A percentile compares a stretch with the other conserved stretches of the same genome.
phyloP scores from a whole-genome alignment of 2,329 filamentous ascomycete species.

The Lachnellula occidentalis region DNA sequence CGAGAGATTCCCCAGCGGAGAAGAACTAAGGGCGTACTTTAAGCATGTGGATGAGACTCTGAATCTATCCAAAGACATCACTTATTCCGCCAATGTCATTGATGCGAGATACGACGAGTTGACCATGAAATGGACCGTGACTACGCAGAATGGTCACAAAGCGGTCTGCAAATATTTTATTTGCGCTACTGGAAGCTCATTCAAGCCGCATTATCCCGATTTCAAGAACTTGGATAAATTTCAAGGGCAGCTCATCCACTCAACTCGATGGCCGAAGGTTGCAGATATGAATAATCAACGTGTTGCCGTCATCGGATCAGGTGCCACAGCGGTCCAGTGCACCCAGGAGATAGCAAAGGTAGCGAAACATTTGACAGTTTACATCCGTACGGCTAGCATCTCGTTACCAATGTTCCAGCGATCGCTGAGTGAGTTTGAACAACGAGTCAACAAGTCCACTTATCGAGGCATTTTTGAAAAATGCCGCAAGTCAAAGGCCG shows the following conservation, averaged over 20 bases:
- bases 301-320: conserved; percentile 49
- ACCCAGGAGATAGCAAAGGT: conserved; percentile 27
- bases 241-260: conserved; percentile 20
- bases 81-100: conserved; percentile 11
- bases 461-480: too few species aligned
- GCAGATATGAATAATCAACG: conserved; percentile 16
- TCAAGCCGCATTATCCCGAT: conserved; percentile 21
- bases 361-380: conserved; percentile 37
- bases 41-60: conserved; percentile 52
- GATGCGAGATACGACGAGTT: conserved; percentile 7
- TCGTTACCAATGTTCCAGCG: too few species aligned
- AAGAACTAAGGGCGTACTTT: conserved; percentile 53
- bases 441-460: too few species aligned
- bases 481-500: too few species aligned
- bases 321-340: conserved; percentile 24
- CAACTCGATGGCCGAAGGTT: too few species aligned
- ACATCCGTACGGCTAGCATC: too few species aligned
- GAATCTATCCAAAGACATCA: conserved; percentile 42
- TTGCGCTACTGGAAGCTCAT: conserved; percentile 21
- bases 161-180: conserved; percentile 19
- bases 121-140: conserved; percentile 11
- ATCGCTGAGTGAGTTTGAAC: too few species aligned
- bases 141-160: conserved; percentile 10
- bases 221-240: conserved; percentile 23
- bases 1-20: conserved; percentile 44